A percentile compares a stretch with the other conserved stretches of the same genome.
Evolutionary conservation across 1,284 basidiomycete species (phyloP).

Genomic region (Leccinum subfulvum): DNA sequence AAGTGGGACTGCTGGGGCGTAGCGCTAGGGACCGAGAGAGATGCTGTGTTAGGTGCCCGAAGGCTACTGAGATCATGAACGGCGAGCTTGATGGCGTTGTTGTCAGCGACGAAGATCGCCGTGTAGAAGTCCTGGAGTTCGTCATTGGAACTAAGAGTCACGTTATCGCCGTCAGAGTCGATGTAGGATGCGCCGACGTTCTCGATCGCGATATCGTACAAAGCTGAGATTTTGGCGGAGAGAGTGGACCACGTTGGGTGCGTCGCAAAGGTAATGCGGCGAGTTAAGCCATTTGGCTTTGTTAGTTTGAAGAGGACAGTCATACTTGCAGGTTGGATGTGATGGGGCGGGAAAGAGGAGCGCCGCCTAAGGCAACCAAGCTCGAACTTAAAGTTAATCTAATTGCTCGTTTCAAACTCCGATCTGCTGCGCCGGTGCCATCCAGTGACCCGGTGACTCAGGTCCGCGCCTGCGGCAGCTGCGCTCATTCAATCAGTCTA

Average conservation of each 20-base stretch:
- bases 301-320: slow-evolving; percentile 55
- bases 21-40: slow-evolving; percentile 38
- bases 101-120: slow-evolving; percentile 12
- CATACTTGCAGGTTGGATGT: slow-evolving; percentile 36
- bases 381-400: slow-evolving; percentile 13
- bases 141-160: slow-evolving; percentile 72
- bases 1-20: slow-evolving; percentile 38
- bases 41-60: slow-evolving; percentile 26
- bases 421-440: slow-evolving; percentile 33
- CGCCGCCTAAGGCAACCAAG: not conserved
- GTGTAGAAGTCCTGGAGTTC: slow-evolving; percentile 45
- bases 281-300: slow-evolving; percentile 48
- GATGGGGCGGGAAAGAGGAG: slow-evolving; percentile 10
- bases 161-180: slow-evolving; percentile 67
- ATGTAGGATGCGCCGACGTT: slow-evolving; percentile 66
- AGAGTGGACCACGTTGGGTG: slow-evolving; percentile 56
- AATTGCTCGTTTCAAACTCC: slow-evolving; percentile 41
- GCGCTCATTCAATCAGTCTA: not conserved
- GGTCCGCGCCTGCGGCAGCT: slow-evolving; percentile 5
- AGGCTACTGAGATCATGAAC: slow-evolving; percentile 58
- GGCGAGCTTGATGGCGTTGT: slow-evolving; percentile 49
- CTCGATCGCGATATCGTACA: slow-evolving; percentile 57
- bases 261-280: slow-evolving; percentile 53
- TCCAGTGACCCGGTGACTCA: not conserved
- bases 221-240: slow-evolving; percentile 49